Conservation (phyloP, 768 basidiomycete species). For the Tylopilus plumbeoviolaceoides region DNA sequence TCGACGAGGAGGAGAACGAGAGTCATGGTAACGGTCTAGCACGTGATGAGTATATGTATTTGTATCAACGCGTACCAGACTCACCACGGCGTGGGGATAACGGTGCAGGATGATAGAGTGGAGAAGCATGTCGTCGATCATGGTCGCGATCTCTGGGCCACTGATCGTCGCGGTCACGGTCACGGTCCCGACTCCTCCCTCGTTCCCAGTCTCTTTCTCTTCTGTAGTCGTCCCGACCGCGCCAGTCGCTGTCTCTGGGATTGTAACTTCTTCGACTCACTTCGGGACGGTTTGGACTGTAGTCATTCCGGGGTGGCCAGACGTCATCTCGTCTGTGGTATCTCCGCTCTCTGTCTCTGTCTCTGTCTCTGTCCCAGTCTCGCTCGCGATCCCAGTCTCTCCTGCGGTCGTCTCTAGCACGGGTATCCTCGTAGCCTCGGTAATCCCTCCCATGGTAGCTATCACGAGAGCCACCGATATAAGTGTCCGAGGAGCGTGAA, state of each 20-base stretch:
- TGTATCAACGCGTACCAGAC: neutral
- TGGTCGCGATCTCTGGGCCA: constrained; percentile 19
- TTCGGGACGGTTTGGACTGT: constrained; percentile 13
- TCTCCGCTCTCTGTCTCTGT: constrained; percentile 20
- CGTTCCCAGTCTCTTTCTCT: constrained; percentile 19
- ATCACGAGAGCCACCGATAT: constrained; percentile 17
- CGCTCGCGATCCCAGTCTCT: constrained; percentile 24
- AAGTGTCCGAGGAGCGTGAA: constrained; percentile 15
- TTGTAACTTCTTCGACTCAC: constrained; percentile 15
- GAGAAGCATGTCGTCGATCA: constrained; percentile 17
- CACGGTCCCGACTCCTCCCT: constrained; percentile 22
- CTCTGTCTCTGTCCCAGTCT: constrained; percentile 17
- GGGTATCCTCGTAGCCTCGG: constrained; percentile 17
- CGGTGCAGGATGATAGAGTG: constrained; percentile 18
- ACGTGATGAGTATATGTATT: neutral
- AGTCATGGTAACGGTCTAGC: constrained; percentile 16
- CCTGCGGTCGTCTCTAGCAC: constrained; percentile 22
- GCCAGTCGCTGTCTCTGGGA: constrained; percentile 20
- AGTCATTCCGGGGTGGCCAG: constrained; percentile 17
- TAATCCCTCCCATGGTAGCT: constrained; percentile 18
- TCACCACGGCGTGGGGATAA: constrained; percentile 27
- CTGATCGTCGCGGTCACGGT: constrained; percentile 4
- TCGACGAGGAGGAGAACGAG: constrained; percentile 13
- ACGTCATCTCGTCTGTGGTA: constrained; percentile 17
- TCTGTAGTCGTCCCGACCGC: constrained; percentile 21